These are phyloP conservation scores for Botrytis byssoidea DNA, from an alignment of 2,329 filamentous ascomycete species.

Conservation along the genomic window DNA sequence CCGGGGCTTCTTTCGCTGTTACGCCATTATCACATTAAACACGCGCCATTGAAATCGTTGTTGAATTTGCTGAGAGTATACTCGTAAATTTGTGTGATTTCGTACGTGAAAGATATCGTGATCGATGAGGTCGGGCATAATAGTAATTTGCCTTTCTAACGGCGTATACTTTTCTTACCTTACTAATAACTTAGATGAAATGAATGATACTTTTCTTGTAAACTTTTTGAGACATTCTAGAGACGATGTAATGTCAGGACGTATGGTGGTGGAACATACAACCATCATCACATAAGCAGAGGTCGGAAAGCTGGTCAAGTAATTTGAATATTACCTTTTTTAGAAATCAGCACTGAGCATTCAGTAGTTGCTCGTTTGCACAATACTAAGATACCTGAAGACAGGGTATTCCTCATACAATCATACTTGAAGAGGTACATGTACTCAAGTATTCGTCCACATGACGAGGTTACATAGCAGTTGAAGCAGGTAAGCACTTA, in stretches of 20 bases:
- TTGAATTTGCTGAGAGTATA: constrained; percentile 6
- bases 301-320: not conserved
- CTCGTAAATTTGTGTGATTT: not conserved
- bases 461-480: constrained; percentile 4
- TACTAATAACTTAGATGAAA: constrained; percentile 10
- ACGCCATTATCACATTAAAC: not conserved
- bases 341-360: not conserved
- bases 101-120: not conserved
- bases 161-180: constrained; percentile 10
- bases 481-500: constrained; percentile 17
- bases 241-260: constrained; percentile 11
- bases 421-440: not conserved
- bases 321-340: not conserved
- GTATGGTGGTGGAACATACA: constrained; percentile 11
- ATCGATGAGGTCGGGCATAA: constrained; percentile 4
- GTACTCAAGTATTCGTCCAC: not conserved
- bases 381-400: not conserved
- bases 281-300: constrained; percentile 15
- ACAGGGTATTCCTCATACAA: not conserved
- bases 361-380: not conserved
- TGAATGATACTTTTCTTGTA: constrained; percentile 15
- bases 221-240: constrained; percentile 19
- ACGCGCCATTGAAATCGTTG: constrained; percentile 3
- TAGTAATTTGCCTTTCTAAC: constrained; percentile 2
- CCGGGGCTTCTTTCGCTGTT: not conserved